Conservation (phyloP, 179 eudicot species). For the Carnegiea gigantea region DNA sequence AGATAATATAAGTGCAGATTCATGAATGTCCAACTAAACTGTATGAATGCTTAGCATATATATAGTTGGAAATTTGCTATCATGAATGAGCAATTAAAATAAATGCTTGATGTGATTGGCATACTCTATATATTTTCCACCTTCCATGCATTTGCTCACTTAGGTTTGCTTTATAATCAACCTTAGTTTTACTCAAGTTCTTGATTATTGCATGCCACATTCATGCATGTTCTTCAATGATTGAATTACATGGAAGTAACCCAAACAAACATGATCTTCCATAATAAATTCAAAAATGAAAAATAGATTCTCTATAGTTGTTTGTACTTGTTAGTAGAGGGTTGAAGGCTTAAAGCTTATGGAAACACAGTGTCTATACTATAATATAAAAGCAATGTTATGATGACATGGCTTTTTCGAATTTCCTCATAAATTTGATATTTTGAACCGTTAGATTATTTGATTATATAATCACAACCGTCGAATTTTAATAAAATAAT, state of each 20-base stretch:
- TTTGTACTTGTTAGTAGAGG: too few relatives aligned
- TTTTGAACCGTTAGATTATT: too few relatives aligned
- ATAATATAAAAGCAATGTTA: too few relatives aligned
- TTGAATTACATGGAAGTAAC: not conserved
- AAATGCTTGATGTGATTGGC: not conserved
- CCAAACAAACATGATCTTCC: not conserved
- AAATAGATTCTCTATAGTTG: not conserved
- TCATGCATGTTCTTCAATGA: not conserved
- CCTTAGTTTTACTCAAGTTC: not conserved
- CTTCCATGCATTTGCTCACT: not conserved
- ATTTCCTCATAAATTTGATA: too few relatives aligned
- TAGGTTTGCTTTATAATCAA: slow-evolving; percentile 1
- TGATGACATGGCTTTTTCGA: too few relatives aligned
- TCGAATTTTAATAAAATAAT: too few relatives aligned
- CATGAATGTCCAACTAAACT: not conserved
- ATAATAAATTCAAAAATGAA: not conserved
- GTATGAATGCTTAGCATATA: not conserved
- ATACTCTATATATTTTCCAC: not conserved
- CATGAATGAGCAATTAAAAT: not conserved
- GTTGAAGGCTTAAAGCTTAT: too few relatives aligned
- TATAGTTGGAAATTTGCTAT: not conserved
- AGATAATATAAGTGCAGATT: not conserved
- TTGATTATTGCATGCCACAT: not conserved
- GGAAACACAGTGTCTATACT: too few relatives aligned
- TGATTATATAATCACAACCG: too few relatives aligned